These are phyloP conservation scores for Pseudoscleropodium purum DNA, from an alignment of 225 moss, liverwort and hornwort species.

Conservation along the genomic window DNA sequence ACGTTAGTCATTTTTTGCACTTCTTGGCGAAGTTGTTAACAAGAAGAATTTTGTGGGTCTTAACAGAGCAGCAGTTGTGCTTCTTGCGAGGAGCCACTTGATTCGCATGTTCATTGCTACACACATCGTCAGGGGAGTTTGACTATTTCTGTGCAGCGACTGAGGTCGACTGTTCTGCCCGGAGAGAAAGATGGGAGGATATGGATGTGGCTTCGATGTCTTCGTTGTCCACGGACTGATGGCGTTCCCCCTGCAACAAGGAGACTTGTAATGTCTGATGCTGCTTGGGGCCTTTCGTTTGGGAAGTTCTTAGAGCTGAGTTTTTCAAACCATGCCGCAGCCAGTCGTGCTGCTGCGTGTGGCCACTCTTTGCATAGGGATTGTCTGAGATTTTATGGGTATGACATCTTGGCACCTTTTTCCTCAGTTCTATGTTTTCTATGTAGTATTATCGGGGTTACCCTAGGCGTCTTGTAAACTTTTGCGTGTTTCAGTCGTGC, in stretches of 20 bases:
- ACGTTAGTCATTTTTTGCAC: not conserved
- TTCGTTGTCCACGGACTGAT: constrained; percentile 55
- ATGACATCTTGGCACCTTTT: not conserved
- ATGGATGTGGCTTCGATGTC: constrained; percentile 99
- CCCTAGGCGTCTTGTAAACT: not conserved
- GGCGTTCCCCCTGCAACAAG: constrained; percentile 84
- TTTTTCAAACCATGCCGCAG: constrained; percentile 87
- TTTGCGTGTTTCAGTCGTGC: not conserved
- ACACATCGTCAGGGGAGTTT: constrained; percentile 89
- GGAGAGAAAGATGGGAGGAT: constrained; percentile 84
- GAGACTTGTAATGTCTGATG: constrained; percentile 88
- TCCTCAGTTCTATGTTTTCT: not conserved
- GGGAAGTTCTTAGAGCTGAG: constrained; percentile 96
- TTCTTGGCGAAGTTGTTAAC: not conserved
- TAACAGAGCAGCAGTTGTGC: constrained; percentile 66
- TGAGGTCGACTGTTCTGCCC: constrained; percentile 35
- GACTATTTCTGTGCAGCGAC: constrained; percentile 74
- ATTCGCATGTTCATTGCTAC: constrained; percentile 80
- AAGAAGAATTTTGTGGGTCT: not conserved
- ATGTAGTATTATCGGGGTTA: not conserved
- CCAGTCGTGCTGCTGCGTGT: constrained; percentile 85
- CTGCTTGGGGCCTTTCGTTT: constrained; percentile 93
- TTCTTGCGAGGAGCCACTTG: constrained; percentile 61
- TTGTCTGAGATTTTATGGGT: constrained; percentile 97
- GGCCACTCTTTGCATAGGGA: constrained; percentile 93